phyloP scores from a whole-genome alignment of 192 early-diverging fungal species.

The Backusella tuberculispora region DNA sequence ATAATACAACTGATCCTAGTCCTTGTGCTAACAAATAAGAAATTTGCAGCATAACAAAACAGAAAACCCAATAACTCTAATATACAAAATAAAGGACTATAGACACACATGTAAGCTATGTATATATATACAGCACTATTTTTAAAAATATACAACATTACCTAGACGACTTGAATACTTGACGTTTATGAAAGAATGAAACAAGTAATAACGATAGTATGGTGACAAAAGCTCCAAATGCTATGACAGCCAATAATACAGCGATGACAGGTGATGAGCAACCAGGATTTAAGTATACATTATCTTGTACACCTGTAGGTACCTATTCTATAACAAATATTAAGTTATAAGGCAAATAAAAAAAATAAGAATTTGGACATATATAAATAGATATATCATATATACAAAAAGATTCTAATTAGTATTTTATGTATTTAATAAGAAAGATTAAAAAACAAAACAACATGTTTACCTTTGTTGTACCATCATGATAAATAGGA shows the following conservation, averaged over 20 bases:
- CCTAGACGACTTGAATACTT: slow-evolving; percentile 53
- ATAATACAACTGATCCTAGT: slow-evolving; percentile 36
- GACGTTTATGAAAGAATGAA: slow-evolving; percentile 38
- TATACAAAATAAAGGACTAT: slow-evolving; percentile 53
- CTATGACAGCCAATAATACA: slow-evolving; percentile 36
- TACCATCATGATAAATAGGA: slow-evolving; percentile 53
- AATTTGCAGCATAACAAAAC: slow-evolving; percentile 40
- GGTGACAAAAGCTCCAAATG: slow-evolving; percentile 41
- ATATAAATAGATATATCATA: not conserved
- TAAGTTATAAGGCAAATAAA: not conserved
- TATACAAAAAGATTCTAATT: not conserved
- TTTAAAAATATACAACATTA: slow-evolving; percentile 20
- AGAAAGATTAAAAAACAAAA: not conserved
- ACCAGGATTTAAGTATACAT: slow-evolving; percentile 40
- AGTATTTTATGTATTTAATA: not conserved
- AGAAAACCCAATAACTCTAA: slow-evolving; percentile 52
- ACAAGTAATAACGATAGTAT: slow-evolving; percentile 44
- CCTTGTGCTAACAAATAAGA: slow-evolving; percentile 41
- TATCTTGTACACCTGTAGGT: slow-evolving; percentile 45
- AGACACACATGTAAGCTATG: not conserved
- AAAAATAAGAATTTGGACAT: not conserved
- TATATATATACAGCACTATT: not conserved
- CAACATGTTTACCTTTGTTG: slow-evolving; percentile 29
- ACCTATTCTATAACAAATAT: slow-evolving; percentile 19
- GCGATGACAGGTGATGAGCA: slow-evolving; percentile 41